Evolutionary conservation across 306 rosid genomes (phyloP).

Genomic region (Dryas alaskensis): DNA sequence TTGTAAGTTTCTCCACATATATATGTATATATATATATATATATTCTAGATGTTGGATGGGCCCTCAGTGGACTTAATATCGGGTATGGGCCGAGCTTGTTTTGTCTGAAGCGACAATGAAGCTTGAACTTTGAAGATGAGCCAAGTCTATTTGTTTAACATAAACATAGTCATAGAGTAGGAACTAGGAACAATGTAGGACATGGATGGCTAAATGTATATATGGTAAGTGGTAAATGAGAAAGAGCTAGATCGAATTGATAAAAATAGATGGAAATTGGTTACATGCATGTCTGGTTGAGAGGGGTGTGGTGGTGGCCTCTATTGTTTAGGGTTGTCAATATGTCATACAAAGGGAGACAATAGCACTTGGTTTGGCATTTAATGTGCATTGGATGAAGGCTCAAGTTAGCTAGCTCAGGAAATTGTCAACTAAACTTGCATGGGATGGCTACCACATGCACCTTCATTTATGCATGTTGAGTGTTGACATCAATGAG

Average conservation of each 20-base stretch:
- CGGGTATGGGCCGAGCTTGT: neutral
- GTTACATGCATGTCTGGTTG: constrained; percentile 8
- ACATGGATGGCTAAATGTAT: no score
- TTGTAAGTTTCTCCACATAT: no score
- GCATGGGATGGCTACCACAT: constrained; percentile 16
- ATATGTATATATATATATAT: no score
- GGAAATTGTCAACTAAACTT: neutral
- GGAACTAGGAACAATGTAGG: no score
- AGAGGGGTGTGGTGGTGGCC: constrained; percentile 7
- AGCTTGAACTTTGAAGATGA: neutral
- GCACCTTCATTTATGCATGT: constrained; percentile 25
- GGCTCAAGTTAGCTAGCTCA: neutral
- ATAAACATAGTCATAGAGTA: no score
- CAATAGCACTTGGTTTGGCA: constrained; percentile 12
- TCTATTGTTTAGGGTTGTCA: neutral
- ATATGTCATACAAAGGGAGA: constrained; percentile 9
- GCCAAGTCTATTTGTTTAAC: no score
- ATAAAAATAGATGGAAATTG: neutral
- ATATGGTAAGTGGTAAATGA: no score
- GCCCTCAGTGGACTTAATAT: neutral
- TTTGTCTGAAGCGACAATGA: neutral
- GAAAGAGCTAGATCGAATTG: no score
- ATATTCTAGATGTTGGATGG: neutral
- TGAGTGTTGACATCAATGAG: neutral
- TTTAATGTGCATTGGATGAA: neutral